phyloP scores from a whole-genome alignment of 768 basidiomycete species.

The Boletus edulis region DNA sequence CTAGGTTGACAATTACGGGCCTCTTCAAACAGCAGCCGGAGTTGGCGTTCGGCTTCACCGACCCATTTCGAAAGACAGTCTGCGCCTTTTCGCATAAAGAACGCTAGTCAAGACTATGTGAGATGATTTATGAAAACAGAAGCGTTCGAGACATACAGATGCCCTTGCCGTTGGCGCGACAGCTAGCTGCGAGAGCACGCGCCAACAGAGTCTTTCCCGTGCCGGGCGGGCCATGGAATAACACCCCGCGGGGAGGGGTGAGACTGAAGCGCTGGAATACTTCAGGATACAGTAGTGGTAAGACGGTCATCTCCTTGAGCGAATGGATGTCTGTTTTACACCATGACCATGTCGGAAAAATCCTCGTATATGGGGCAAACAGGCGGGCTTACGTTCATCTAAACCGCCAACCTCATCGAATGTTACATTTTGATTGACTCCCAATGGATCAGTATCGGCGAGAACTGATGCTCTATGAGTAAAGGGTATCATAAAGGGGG shows the following conservation, averaged over 20 bases:
- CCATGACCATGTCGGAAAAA: neutral
- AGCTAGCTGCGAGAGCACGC: constrained; percentile 90
- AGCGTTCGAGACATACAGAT: constrained; percentile 62
- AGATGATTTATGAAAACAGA: neutral
- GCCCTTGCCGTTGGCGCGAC: constrained; percentile 79
- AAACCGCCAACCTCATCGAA: constrained; percentile 97
- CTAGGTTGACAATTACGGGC: constrained; percentile 89
- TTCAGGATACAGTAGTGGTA: constrained; percentile 94
- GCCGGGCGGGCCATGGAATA: constrained; percentile 99
- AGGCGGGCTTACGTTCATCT: constrained; percentile 70
- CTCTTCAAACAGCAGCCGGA: constrained; percentile 94
- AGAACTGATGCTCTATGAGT: constrained; percentile 48
- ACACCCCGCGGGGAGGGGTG: constrained; percentile 92
- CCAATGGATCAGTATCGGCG: constrained; percentile 94
- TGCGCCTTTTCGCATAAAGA: constrained; percentile 99
- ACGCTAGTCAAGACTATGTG: constrained; percentile 51
- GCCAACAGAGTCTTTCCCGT: constrained; percentile 96
- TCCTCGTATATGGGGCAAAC: neutral
- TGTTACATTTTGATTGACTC: constrained; percentile 88
- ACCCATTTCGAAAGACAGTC: constrained; percentile 99
- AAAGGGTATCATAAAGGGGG: constrained; percentile 12
- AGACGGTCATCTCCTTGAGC: constrained; percentile 96
- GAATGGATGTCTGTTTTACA: constrained; percentile 78
- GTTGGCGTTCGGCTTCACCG: constrained; percentile 95
- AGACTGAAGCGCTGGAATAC: constrained; percentile 92